Base-by-base conservation (phyloP, 495 filamentous ascomycete genomes). In the Penicillium salamii region DNA sequence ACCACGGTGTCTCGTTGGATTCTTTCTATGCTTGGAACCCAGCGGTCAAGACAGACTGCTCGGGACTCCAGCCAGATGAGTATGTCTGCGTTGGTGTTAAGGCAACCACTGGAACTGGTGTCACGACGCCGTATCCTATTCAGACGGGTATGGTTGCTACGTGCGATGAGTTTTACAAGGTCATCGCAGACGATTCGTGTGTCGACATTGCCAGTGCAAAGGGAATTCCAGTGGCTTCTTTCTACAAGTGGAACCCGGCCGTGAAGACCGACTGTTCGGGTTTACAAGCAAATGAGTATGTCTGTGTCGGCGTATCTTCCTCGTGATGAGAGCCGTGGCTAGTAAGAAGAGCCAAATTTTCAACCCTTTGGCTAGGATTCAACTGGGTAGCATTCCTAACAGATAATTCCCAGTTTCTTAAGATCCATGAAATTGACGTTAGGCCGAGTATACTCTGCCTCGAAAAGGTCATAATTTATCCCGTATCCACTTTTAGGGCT, bases 241-340 rank as follows among this genome's bases (percentile, higher is more conserved):
- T 58, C 20, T 45, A 46, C n/a, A 19, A 28, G 1, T 62, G 59
- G 59, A 58, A 58, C 29, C 46, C 59, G 7, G 44, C 45, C 0
- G 41, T 58, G 4, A 55, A 55, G 8, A 37, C 28, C 3, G 9
- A 17, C 11, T 63, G 57, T 44, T 32, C 45, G 13, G 49, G 56
- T 53, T 47, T 58, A 17, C 18, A 17, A 9, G 9, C 38, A 7
- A 53, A 41, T 4, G 51, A 53, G 18, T 66, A 61, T 17, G 40
- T 62, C 29, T 63, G 59, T 36, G 52, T 63, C 3, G 54, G 54
- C 9, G 12, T 34, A n/a, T n/a, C n/a, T n/a, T n/a, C n/a, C n/a
- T n/a, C n/a, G n/a, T n/a, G n/a, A n/a, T n/a, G n/a, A n/a, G n/a
- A n/a, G n/a, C n/a, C n/a, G n/a, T n/a, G n/a, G n/a, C n/a, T n/a